Percentiles rank a stretch among this genome's conserved stretches.
These are phyloP conservation scores for Erucastrum elatum DNA, from an alignment of 345 rosid genomes.

Conservation along the genomic window DNA sequence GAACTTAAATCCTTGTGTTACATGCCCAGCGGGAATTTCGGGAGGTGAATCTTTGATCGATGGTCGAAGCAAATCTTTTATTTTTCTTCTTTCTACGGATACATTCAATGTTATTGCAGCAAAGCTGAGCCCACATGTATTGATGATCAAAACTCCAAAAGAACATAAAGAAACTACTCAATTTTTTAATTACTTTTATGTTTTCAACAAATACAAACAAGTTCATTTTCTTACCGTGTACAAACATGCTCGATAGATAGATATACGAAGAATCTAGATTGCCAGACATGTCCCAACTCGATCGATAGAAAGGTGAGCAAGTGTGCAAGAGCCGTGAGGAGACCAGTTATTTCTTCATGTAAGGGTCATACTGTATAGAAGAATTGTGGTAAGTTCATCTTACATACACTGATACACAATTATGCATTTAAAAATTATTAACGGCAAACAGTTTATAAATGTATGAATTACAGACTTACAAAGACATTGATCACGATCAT, in stretches of 20 bases:
- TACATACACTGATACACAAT: not conserved
- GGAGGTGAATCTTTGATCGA: conserved; percentile 28
- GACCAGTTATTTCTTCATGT: not conserved
- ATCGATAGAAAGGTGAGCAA: conserved; percentile 16
- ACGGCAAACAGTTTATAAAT: too few species aligned
- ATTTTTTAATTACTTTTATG: not conserved
- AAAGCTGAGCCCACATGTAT: conserved; percentile 35
- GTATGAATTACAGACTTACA: too few species aligned
- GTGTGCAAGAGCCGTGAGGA: conserved; percentile 9
- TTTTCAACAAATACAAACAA: conserved; percentile 1
- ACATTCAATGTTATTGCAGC: conserved; percentile 1
- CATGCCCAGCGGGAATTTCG: conserved; percentile 41
- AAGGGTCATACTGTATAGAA: not conserved
- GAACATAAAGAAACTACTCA: conserved; percentile 12
- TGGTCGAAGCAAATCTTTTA: conserved; percentile 28
- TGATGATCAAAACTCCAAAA: conserved; percentile 23
- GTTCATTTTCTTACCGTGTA: not conserved
- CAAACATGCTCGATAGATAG: not conserved
- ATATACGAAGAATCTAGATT: not conserved
- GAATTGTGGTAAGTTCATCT: not conserved
- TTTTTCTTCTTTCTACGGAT: not conserved
- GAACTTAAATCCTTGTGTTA: conserved; percentile 15
- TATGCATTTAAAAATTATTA: too few species aligned
- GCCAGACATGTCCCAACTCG: conserved; percentile 19
- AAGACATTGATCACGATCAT: too few species aligned